Evolutionary conservation across 179 eudicot genomes (phyloP).

Genomic region (Amaranthus tricolor): DNA sequence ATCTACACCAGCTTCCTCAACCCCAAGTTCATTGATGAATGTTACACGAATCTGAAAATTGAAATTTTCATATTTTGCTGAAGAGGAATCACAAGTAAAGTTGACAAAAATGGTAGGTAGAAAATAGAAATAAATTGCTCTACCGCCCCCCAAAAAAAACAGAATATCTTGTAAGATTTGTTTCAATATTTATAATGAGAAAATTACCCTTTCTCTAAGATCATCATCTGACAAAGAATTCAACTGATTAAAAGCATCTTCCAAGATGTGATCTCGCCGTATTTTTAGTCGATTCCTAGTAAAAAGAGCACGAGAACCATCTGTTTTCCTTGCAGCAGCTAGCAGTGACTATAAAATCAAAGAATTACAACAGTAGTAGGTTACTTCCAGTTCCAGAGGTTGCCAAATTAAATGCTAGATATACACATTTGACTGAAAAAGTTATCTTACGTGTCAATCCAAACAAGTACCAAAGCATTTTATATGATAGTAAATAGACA

Average conservation of each 20-base stretch:
- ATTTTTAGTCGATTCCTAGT: slow-evolving; percentile 74
- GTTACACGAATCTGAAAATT: slow-evolving; percentile 75
- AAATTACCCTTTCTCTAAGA: slow-evolving; percentile 74
- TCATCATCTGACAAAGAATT: slow-evolving; percentile 76
- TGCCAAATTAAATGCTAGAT: not conserved
- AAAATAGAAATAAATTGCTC: not conserved
- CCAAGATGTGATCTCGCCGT: slow-evolving; percentile 85
- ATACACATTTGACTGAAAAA: not conserved
- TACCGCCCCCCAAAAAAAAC: not conserved
- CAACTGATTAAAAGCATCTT: slow-evolving; percentile 87
- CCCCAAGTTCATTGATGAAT: slow-evolving; percentile 93
- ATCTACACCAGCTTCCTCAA: slow-evolving; percentile 98
- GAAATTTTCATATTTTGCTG: not conserved
- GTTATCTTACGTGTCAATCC: not conserved
- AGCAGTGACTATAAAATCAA: slow-evolving; percentile 69
- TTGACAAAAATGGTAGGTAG: not conserved
- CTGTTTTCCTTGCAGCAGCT: slow-evolving; percentile 58
- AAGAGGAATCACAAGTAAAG: slow-evolving; percentile 12
- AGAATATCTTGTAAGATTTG: not conserved
- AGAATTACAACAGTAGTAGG: slow-evolving; percentile 11
- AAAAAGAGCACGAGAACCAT: slow-evolving; percentile 53
- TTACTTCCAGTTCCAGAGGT: slow-evolving; percentile 1
- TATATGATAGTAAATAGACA: not conserved
- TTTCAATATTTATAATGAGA: not conserved
- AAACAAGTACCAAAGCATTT: not conserved